A percentile compares a stretch with the other conserved stretches of the same genome.
Evolutionary conservation across 2,329 filamentous ascomycete species (phyloP).

Genomic region (Fusarium tanahbumbuense): DNA sequence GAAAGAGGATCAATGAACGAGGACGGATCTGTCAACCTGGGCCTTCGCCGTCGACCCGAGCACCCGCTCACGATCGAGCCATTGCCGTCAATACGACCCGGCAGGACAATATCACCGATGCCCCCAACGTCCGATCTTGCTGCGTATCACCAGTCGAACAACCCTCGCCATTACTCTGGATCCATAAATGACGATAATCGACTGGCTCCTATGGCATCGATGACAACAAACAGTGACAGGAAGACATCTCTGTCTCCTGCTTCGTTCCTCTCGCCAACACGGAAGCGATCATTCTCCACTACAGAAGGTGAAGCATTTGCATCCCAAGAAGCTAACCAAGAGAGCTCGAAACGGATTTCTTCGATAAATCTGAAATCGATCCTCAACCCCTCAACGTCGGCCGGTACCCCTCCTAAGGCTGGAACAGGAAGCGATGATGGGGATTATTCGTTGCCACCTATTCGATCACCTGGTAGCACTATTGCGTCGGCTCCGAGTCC

Average conservation of each 20-base stretch:
- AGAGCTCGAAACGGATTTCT: conserved; percentile 71
- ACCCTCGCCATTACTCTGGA: conserved; percentile 52
- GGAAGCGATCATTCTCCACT: conserved; percentile 76
- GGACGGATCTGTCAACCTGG: conserved; percentile 74
- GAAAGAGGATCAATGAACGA: conserved; percentile 70
- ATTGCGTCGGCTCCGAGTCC: conserved; percentile 57
- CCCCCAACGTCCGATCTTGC: conserved; percentile 59
- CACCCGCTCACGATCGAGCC: conserved; percentile 61
- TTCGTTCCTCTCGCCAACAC: conserved; percentile 68
- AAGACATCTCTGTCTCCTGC: conserved; percentile 70
- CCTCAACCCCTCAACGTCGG: conserved; percentile 67
- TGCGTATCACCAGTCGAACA: conserved; percentile 63
- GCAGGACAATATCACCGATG: conserved; percentile 58
- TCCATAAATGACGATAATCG: conserved; percentile 68
- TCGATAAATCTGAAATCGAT: conserved; percentile 84
- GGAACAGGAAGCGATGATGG: conserved; percentile 52
- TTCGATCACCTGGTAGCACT: conserved; percentile 58
- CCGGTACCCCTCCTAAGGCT: conserved; percentile 39
- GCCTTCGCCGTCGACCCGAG: conserved; percentile 62
- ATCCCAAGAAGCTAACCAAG: conserved; percentile 55
- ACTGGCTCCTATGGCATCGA: conserved; percentile 65
- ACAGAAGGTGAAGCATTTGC: conserved; percentile 63
- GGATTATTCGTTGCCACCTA: conserved; percentile 56
- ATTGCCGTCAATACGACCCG: conserved; percentile 57
- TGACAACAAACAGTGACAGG: conserved; percentile 59